phyloP scores from a whole-genome alignment of 1,139 yeast genomes.

The Geotrichum fermentans region DNA sequence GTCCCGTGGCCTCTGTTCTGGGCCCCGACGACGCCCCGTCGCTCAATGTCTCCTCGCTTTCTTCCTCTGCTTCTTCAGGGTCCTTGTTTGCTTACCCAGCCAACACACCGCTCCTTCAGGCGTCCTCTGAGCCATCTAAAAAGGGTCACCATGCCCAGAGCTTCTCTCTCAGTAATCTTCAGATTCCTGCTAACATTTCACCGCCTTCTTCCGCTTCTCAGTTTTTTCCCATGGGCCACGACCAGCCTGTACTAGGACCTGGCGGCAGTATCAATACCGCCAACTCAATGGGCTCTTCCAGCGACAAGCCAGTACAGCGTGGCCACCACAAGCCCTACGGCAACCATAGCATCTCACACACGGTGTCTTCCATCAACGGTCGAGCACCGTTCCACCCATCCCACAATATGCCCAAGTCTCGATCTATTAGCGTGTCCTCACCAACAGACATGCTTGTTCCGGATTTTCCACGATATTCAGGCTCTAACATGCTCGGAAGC shows the following conservation, averaged over 20 bases:
- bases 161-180: neutral
- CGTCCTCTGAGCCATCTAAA: neutral
- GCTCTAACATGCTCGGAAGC: neutral
- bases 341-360: constrained; percentile 1
- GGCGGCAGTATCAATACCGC: neutral
- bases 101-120: neutral
- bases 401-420: constrained; percentile 43
- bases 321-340: constrained; percentile 4
- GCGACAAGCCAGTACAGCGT: neutral
- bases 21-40: constrained; percentile 5
- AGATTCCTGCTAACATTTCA: neutral
- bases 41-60: constrained; percentile 1
- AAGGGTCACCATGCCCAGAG: constrained; percentile 1
- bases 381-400: constrained; percentile 43
- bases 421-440: constrained; percentile 50
- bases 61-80: neutral
- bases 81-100: neutral
- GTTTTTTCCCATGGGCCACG: constrained; percentile 1
- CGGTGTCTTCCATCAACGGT: neutral
- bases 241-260: neutral
- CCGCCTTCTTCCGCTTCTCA: constrained; percentile 3
- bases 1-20: neutral
- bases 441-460: constrained; percentile 4
- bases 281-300: neutral
- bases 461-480: neutral